A percentile compares a stretch with the other conserved stretches of the same genome.
Conservation (phyloP, 345 rosid species). For the Salix suchowensis region DNA sequence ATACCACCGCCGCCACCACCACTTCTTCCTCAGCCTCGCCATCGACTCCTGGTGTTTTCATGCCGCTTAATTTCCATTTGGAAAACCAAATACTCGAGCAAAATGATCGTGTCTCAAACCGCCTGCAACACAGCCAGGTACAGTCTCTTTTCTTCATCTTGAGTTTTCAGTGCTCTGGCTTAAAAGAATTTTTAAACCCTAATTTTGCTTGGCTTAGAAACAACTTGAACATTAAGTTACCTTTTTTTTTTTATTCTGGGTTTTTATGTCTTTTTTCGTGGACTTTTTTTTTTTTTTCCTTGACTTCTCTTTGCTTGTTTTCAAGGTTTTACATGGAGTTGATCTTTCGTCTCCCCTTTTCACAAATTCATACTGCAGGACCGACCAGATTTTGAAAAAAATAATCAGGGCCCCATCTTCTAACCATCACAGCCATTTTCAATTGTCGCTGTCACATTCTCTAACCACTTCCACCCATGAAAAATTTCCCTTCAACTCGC, state of each 20-base stretch:
- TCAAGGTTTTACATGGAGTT: not conserved
- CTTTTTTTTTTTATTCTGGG: not conserved
- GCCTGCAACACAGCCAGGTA: slow-evolving; percentile 34
- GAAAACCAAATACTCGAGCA: slow-evolving; percentile 3
- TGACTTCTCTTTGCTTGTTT: not conserved
- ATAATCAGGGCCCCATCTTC: not conserved
- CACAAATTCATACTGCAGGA: not conserved
- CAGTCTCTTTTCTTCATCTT: not conserved
- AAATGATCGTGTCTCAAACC: not conserved
- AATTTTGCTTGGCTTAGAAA: not conserved
- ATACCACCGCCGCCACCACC: not conserved
- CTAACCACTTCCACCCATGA: no score
- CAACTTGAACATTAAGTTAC: not conserved
- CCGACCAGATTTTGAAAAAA: not conserved
- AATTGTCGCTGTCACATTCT: no score
- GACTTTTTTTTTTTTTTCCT: not conserved
- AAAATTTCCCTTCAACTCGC: no score
- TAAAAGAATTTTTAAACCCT: not conserved
- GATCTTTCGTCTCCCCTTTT: not conserved
- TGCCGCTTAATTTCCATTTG: not conserved
- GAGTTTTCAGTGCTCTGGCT: not conserved
- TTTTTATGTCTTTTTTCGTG: not conserved
- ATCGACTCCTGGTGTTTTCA: not conserved
- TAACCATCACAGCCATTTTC: no score
- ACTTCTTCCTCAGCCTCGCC: slow-evolving; percentile 18